A percentile compares a stretch with the other conserved stretches of the same genome.
Conservation (phyloP, 257 asterid species). For the Solanum corneliomulleri region DNA sequence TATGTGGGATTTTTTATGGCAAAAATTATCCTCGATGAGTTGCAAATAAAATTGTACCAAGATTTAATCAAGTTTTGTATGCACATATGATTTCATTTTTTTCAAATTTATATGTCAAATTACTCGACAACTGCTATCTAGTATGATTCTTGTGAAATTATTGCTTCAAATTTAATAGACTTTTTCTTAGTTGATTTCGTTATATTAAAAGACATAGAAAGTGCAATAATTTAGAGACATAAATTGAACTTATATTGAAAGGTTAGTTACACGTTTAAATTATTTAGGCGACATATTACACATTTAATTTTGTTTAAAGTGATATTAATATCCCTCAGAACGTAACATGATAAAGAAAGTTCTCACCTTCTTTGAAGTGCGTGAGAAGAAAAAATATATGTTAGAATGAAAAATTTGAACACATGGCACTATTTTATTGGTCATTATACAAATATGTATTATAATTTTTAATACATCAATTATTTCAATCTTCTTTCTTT, state of each 20-base stretch:
- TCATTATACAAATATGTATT: too few relatives aligned
- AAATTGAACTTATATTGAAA: too few relatives aligned
- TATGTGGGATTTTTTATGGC: not conserved
- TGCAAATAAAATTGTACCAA: not conserved
- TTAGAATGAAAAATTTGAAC: too few relatives aligned
- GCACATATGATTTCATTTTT: not conserved
- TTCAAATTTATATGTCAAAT: not conserved
- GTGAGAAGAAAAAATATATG: too few relatives aligned
- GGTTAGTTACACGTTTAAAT: too few relatives aligned
- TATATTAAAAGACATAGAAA: not conserved
- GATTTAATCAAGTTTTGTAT: not conserved
- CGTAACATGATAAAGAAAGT: too few relatives aligned
- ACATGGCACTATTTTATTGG: too few relatives aligned
- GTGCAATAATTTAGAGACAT: not conserved
- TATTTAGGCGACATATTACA: accelerated
- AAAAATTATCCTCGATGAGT: not conserved
- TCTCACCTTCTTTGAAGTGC: too few relatives aligned
- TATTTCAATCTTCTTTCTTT: too few relatives aligned
- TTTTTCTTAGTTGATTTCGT: not conserved
- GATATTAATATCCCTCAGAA: too few relatives aligned
- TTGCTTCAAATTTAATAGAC: not conserved
- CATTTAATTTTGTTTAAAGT: too few relatives aligned
- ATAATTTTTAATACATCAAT: too few relatives aligned
- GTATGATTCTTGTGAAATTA: not conserved
- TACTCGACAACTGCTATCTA: not conserved